Evolutionary conservation across 148 eudicot genomes (phyloP), one percentile per base, ranked within the genome.

Genomic region (Rhododendron mucronatum): DNA sequence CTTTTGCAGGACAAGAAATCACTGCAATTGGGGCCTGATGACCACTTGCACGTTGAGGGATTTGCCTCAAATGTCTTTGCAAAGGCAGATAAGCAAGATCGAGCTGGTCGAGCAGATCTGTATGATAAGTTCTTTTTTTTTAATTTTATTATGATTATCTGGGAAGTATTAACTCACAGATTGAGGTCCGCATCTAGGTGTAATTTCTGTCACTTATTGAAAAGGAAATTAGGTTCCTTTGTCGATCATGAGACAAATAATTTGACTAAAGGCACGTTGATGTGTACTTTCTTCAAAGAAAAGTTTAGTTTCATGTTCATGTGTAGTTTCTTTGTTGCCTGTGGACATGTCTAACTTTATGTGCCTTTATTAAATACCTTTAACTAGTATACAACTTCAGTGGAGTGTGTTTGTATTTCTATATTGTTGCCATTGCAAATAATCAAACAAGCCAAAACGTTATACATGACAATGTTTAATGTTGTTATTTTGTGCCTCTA

Each of bases 41-140:
- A 96, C 82, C 90, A 92, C 55, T 89, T 95, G 80, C 95, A 96
- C 84, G 65, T 96, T 61, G 96, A 95, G 90, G 99, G 99, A 61
- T 96, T 96, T 90, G 94, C 98, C 45, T 90, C 89, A 87, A 95
- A 91, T 81, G 97, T 95, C 55, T 96, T 96, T 85, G 89, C 93
- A 1, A 96, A 94, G 91, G 98, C 99, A 82, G 98, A 96, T 90
- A 96, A 96, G 92, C 99, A 96, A 91, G 98, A 96, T 88, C 90
- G 99, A 73, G 99, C 97, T 39, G 99, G 98, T n/a, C 93, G 95
- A 88, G 94, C 97, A 83, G 96, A 95, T 89, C 79, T 95, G 99
- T 96, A 94, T 75, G 93, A 57, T 79, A 75, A 26, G 55, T 82
- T 74, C 57, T 82, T 30, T 84, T 18, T 33, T 16, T 85, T 6